Percentiles rank a stretch among this genome's conserved stretches.
Conservation (phyloP, 1,284 basidiomycete species). For the Ceratobasidium sp. region DNA sequence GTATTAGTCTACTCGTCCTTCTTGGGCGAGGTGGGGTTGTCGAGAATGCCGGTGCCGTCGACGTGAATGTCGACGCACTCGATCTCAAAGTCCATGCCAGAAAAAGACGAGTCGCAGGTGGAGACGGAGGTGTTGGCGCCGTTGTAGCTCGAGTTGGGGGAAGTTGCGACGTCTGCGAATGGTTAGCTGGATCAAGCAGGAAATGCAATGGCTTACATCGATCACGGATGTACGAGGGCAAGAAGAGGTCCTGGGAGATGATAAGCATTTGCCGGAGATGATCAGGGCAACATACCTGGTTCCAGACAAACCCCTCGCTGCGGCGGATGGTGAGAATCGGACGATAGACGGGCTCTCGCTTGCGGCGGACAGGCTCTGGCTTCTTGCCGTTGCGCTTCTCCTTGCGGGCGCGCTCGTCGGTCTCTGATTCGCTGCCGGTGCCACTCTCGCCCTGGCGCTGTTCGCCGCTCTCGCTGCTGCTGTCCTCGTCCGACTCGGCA, state of each 20-base stretch:
- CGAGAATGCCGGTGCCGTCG: conserved; percentile 68
- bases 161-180: conserved; percentile 74
- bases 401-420: conserved; percentile 51
- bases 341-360: conserved; percentile 53
- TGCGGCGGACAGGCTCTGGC: conserved; percentile 51
- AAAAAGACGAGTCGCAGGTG: conserved; percentile 68
- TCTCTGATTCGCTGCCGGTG: conserved; percentile 45
- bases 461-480: conserved; percentile 41
- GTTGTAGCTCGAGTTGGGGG: conserved; percentile 68
- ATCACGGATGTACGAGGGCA: conserved; percentile 85
- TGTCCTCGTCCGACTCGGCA: conserved; percentile 47
- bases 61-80: conserved; percentile 85
- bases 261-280: not conserved
- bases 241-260: conserved; percentile 70
- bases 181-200: conserved; percentile 38
- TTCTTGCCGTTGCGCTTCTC: conserved; percentile 61
- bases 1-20: conserved; percentile 1
- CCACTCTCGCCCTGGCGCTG: conserved; percentile 36
- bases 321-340: conserved; percentile 82
- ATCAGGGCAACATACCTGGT: conserved; percentile 63
- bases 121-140: conserved; percentile 42
- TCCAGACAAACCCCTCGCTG: conserved; percentile 88
- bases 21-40: conserved; percentile 66
- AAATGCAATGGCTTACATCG: conserved; percentile 60
- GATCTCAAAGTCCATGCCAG: conserved; percentile 72